Conservation (phyloP, 2,329 filamentous ascomycete genomes). For the Orbilia oligospora region DNA sequence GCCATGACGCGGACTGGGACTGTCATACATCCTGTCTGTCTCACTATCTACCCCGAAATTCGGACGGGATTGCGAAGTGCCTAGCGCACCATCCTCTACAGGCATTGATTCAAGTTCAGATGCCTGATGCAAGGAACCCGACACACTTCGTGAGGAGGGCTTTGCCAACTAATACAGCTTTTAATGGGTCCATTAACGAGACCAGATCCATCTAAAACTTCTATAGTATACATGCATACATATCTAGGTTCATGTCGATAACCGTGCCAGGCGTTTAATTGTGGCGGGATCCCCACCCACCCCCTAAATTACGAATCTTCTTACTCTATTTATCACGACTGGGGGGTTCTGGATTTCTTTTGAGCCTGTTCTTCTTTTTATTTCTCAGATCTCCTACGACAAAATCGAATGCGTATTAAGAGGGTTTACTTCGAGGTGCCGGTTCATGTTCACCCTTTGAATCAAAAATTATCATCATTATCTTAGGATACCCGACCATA, state of each 20-base stretch:
- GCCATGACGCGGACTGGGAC: constrained; percentile 51
- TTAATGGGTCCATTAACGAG: no score
- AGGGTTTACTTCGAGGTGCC: constrained; percentile 5
- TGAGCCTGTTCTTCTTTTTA: neutral
- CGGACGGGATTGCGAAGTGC: constrained; percentile 48
- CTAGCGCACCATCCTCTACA: constrained; percentile 47
- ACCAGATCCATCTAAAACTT: constrained; percentile 3
- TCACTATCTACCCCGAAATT: constrained; percentile 20
- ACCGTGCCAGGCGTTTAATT: constrained; percentile 4
- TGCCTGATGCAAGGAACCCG: constrained; percentile 48
- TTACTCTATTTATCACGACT: constrained; percentile 3
- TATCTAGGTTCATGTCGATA: neutral
- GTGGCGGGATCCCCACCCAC: neutral
- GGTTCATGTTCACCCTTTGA: constrained; percentile 6
- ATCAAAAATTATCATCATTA: constrained; percentile 9
- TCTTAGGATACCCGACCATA: constrained; percentile 45
- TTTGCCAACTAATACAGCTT: constrained; percentile 21
- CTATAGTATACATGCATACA: neutral
- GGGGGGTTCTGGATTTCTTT: constrained; percentile 15
- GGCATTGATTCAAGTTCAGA: constrained; percentile 50
- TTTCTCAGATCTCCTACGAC: constrained; percentile 7
- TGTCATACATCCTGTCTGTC: constrained; percentile 43
- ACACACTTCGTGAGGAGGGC: constrained; percentile 48
- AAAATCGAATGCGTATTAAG: constrained; percentile 16
- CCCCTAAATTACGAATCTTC: constrained; percentile 18